Conservation (phyloP, 768 basidiomycete genomes). For the Lactarius psammicola region DNA sequence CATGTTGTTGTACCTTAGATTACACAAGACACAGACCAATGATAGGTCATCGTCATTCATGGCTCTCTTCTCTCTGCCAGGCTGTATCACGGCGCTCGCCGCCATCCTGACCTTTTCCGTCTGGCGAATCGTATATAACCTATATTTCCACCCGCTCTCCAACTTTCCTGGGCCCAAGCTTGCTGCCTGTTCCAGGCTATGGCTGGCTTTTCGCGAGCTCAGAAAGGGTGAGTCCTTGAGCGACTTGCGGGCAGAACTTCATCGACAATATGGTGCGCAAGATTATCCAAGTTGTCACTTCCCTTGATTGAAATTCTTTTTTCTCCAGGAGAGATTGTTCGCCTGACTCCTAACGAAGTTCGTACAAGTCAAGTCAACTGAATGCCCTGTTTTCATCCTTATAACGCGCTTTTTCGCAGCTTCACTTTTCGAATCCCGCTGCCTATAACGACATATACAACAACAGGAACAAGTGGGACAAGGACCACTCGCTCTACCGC, state of each 20-base stretch:
- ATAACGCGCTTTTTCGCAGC: neutral
- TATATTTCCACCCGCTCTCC: conserved; percentile 1
- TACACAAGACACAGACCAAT: no score
- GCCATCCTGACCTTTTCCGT: neutral
- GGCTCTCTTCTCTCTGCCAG: no score
- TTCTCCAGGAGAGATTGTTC: conserved; percentile 1
- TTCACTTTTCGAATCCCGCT: neutral
- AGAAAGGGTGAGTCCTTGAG: neutral
- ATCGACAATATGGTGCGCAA: neutral
- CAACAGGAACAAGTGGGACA: no score
- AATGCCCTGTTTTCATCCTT: no score
- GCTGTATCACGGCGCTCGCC: no score
- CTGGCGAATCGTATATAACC: neutral
- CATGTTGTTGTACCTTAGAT: no score
- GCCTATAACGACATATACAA: no score
- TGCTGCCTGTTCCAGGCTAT: neutral
- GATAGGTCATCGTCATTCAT: no score
- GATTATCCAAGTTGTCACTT: no score
- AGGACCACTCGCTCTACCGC: neutral
- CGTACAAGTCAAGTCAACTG: neutral
- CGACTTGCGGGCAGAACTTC: neutral
- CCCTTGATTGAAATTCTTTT: no score
- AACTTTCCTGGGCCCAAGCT: neutral
- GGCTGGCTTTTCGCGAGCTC: neutral
- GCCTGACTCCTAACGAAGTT: conserved; percentile 5